phyloP scores from a whole-genome alignment of 257 asterid genomes.

The Lavandula angustifolia region DNA sequence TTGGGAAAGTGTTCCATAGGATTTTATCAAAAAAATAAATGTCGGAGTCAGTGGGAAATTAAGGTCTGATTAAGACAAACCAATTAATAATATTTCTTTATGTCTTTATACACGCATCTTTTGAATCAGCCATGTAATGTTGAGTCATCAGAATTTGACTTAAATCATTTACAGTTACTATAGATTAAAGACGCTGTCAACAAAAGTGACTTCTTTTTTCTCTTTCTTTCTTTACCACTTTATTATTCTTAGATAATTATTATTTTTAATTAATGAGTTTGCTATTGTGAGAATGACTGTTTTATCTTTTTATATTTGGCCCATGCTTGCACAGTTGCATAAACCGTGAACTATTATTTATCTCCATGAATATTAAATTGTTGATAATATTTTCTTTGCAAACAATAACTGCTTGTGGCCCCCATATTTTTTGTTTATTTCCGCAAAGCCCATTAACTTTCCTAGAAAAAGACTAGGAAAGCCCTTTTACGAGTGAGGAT shows the following conservation, averaged over 20 bases:
- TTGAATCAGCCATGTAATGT: conserved; percentile 46
- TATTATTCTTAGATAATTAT: neutral
- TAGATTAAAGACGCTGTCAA: neutral
- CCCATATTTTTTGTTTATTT: conserved; percentile 8
- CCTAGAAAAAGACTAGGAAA: neutral
- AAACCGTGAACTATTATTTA: conserved; percentile 11
- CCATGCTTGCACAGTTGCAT: neutral
- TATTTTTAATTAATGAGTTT: neutral
- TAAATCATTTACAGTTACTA: conserved; percentile 26
- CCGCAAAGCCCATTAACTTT: neutral
- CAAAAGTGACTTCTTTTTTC: conserved; percentile 25
- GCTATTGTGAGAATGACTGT: conserved; percentile 22
- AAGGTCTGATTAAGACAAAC: conserved; percentile 43
- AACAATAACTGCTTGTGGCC: conserved; percentile 13
- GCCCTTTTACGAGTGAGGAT: no score
- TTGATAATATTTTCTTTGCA: neutral
- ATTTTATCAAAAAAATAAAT: conserved; percentile 6
- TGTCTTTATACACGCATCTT: conserved; percentile 12
- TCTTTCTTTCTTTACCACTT: neutral
- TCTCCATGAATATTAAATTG: neutral
- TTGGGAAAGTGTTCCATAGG: conserved; percentile 19
- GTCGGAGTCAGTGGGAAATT: conserved; percentile 36
- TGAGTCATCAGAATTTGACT: conserved; percentile 56
- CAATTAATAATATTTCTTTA: conserved; percentile 8
- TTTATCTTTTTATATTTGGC: conserved; percentile 17